Evolutionary conservation across 2,329 filamentous ascomycete species (phyloP).

Genomic region (Alternaria sp.): DNA sequence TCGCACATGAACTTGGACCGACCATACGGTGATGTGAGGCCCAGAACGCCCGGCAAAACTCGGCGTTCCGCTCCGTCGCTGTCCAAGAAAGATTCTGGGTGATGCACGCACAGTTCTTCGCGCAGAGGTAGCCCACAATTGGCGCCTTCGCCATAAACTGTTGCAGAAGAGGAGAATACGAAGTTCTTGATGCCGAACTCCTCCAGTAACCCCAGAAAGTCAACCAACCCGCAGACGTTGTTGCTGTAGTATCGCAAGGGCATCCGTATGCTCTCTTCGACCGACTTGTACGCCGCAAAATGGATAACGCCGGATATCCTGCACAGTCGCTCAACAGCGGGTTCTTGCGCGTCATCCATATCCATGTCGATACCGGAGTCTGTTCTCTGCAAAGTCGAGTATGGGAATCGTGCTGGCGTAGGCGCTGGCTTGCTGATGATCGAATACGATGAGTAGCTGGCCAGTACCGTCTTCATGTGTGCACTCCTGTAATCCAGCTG

Average conservation of each 20-base stretch:
- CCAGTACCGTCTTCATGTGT: conserved; percentile 52
- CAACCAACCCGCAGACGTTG: conserved; percentile 69
- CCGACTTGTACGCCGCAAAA: conserved; percentile 72
- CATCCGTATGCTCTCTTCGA: conserved; percentile 66
- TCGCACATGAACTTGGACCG: conserved; percentile 73
- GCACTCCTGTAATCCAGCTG: conserved; percentile 57
- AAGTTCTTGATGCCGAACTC: conserved; percentile 69
- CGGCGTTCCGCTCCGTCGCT: conserved; percentile 52
- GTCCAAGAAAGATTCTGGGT: conserved; percentile 53
- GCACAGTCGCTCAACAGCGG: conserved; percentile 47
- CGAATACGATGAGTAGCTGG: conserved; percentile 48
- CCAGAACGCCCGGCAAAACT: conserved; percentile 58
- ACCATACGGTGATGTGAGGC: conserved; percentile 70
- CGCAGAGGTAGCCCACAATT: conserved; percentile 57
- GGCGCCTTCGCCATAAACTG: conserved; percentile 64
- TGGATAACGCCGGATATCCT: conserved; percentile 70
- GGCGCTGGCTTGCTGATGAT: conserved; percentile 23
- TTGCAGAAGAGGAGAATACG: conserved; percentile 72
- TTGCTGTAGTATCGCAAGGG: conserved; percentile 71
- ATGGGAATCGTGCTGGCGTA: conserved; percentile 31
- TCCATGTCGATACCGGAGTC: conserved; percentile 43
- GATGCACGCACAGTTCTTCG: conserved; percentile 64
- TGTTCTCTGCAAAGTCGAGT: conserved; percentile 34
- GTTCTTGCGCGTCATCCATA: conserved; percentile 28
- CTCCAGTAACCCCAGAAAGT: conserved; percentile 63